Evolutionary conservation across 768 basidiomycete genomes (phyloP), one percentile per base, ranked within the genome.

Genomic region (Lentinula guzmanii): DNA sequence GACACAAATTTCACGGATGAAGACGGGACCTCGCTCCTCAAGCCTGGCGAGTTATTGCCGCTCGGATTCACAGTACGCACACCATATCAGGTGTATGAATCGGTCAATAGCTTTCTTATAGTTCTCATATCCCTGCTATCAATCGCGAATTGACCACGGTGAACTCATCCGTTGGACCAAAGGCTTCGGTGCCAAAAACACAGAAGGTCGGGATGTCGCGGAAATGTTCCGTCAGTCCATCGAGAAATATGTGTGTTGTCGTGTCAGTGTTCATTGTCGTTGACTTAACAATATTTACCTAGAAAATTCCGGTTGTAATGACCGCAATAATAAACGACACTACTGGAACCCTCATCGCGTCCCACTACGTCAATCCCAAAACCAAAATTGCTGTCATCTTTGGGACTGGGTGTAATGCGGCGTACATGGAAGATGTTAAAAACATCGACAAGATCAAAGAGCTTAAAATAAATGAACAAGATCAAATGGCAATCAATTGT

Each of bases 61-160:
- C 80, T 98, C 13, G 96, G 96, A 24, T 98, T 98, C 70, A 99
- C 96, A 24, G 94, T 95, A 57, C 65, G 92, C 78, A 10, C n/a
- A 41, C 53, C 62, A 61, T 48, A 65, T 55, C 37, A 24, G 35
- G 41, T 60, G 61, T 50, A 21, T 51, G 13, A 39, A 50, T 37
- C 54, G 31, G 34, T 10, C n/a, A 7, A 33, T 43, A 21, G 41
- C 8, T 6, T 8, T 21, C 15, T 39, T 28, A 18, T 64, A 88
- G 90, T 98, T 98, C 79, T 96, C 93, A 4, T 98, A 99, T 73
- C 95, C 95, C 8, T 96, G 93, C 72, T 95, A 92, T n/a, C 97
- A 98, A 81, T 83, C 88, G 42, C 82, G 84, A 58, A 98, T 99
- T 65, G 94, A 98, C 72, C 93, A 98, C 64, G 96, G 94, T 24